Evolutionary conservation across 345 rosid species (phyloP), one percentile per base, ranked within the genome.

Genomic region (Adansonia digitata): DNA sequence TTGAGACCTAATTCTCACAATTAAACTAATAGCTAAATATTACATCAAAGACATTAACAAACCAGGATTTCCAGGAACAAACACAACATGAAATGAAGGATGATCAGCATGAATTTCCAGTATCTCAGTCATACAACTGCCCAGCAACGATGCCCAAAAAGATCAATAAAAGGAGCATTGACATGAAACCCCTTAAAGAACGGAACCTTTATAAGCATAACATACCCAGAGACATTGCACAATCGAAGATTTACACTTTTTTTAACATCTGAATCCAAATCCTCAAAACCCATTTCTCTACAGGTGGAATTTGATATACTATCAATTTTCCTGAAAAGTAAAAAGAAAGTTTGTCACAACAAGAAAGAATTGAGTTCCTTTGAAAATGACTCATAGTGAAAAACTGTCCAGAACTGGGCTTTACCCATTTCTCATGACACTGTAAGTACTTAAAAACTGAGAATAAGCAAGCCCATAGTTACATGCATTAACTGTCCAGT

Each of bases 11-110:
- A 60, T 70, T 63, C 74, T 42, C 34, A 56, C 17, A 66, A 72
- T 45, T 34, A 43, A 57, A 72, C 39, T 7, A 40, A 35, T 45
- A 74, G 27, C 6, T 66, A n/a, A 29, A 27, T 0, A 49, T 20
- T 35, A 24, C 26, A 35, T 5, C 15, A 27, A 29, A 22, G 42
- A 53, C 42, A 35, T 22, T 39, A 43, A 77, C 73, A 74, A 74
- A 88, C 97, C 97, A 74, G 97, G 95, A 82, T 92, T 92, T 46
- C 97, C 98, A 64, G 95, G 97, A n/a, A 92, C 82, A 69, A 92
- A 76, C 80, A 92, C 74, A 66, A 94, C 86, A 77, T 84, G 86
- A 67, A 90, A 70, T 63, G 43, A 75, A 39, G 94, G 97, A 71
- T 88, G 80, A 69, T 87, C 92, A 56, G 97, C 82, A 57, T 60